Evolutionary conservation across 345 rosid genomes (phyloP), one percentile per base, ranked within the genome.

Genomic region (Noccaea bulbosa): DNA sequence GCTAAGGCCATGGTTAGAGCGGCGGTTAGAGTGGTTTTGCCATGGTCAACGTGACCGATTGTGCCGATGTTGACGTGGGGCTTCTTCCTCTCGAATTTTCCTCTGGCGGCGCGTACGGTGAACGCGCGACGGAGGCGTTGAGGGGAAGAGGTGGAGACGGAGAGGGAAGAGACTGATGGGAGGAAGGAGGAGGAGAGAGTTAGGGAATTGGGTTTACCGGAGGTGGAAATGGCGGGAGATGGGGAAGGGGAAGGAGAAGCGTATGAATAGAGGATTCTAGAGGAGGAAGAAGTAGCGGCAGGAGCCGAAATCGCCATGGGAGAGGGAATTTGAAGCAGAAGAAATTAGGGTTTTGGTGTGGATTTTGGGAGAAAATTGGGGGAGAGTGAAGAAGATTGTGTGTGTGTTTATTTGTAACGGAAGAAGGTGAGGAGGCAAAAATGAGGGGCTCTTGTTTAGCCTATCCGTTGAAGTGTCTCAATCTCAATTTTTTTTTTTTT

Each of bases 51-150:
- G 67, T 73, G 77, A 9, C 77, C 96, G 15, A 87, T 89, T 12
- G 91, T 84, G n/a, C 93, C 88, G 46, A 89, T 81, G 78, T 89
- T 87, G 46, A 89, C 85, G 16, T 86, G 96, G 15, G 91, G 93
- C 37, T 89, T 89, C 79, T 86, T 87, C 35, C 96, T 61, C 80
- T 90, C 96, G 84, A 90, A 90, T 67, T 86, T 90, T 2, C 90
- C 96, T 20, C 86, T 80, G 37, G 92, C 93, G 14, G 89, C 89
- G 34, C 87, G 87, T 16, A 85, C 85, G 1, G 82, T 74, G 65
- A 87, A 75, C 38, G 24, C 8, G 32, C 71, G 63, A 30, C 48
- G 43, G 80, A 37, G 83, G 2, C 35, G 73, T 4, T 33, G 68
- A 24, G 34, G 9, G 22, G 81, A 16, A 57, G 66, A 34, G 63